Evolutionary conservation across 108 stramenopile genomes (phyloP), one percentile per base, ranked within the genome.

Genomic region (Chaetoceros tenuissimus): DNA sequence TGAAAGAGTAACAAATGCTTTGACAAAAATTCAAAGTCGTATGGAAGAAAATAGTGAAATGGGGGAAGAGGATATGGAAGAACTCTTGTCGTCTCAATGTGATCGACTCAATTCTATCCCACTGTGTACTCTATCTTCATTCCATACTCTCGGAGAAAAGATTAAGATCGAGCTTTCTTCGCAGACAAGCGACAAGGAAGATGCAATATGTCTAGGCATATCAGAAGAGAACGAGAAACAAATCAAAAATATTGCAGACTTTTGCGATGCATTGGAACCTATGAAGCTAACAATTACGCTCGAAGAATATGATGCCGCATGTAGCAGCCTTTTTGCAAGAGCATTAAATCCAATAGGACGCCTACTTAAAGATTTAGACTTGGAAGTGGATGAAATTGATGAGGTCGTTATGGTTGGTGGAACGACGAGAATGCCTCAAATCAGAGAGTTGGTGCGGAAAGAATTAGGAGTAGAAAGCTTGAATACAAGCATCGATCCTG

Each of bases 351-450:
- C 95, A 30, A 79, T 96, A 29, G 64, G 68, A 46, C 69, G 81
- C 25, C 55, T 95, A 29, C 71, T 97, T 1, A 57, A 83, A n/a
- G 84, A 95, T 53, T 66, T 95, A 59, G 73, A 80, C n/a, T 59
- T 97, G 21, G 34, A 31, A 24, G 54, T 59, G 10, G 70, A 79
- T 16, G 97, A 97, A 27, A 89, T 98, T 53, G 92, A 98, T 65
- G 97, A 98, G 67, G 92, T 97, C 40, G 97, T 98, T 24, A 89
- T 97, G 94, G 97, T 98, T 22, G 97, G 97, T 40, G 97, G 97
- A 1, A 96, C 93, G 23, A 96, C 90, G 7, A 67, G 86, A 51
- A 96, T 96, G 92, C 95, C 95, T 21, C 80, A 87, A 67, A 82
- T 97, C 47, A 78, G 95, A 53, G 72, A 80, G 28, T 52, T 95